Base-by-base conservation (phyloP, 768 basidiomycete genomes). In the Pisolithus microcarpus region DNA sequence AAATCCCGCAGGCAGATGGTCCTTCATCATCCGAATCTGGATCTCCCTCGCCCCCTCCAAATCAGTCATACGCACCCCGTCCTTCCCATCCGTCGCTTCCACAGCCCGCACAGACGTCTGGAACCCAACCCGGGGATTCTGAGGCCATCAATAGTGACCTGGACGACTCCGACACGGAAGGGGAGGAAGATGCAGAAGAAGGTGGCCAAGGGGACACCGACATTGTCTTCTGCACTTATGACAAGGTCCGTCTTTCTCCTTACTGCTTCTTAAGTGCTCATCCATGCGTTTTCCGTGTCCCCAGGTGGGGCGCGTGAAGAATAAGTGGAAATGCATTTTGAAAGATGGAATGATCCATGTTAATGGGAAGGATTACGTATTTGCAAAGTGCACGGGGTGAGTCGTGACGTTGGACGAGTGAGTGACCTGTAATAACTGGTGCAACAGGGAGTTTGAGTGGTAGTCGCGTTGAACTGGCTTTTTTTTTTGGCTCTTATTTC, bases 291-390 rank as follows among this genome's bases (percentile, higher is more conserved):
- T 13, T 24, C 37, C 11, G 37, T 21, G 5, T 39, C 38, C 10
- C 18, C 58, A 98, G 94, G 95, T 98, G 34, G 92, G 94, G 40
- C 80, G 96, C n/a, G 95, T 98, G 23, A 99, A 98, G 73, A 98
- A 96, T 73, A 99, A 98, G 73, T 99, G 96, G 96, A 99, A 98
- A 75, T 94, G 93, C 53, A 84, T 91, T 21, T 77, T 99, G 47
- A 96, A 96, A 70, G 96, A 98, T 57, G 96, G 96, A 3, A 91
- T 98, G 85, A 89, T 97, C 56, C 90, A 92, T 59, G 81, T 96
- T 58, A 96, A 96, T 57, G 95, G 95, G 28, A 91, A 89, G 61
- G 96, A 99, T 62, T 99, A 98, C 71, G 78, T 99, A 15, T 99
- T 99, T 64, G 81, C 89, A 48, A 95, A 96, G 68, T 98, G 95